These are phyloP conservation scores for Scutellaria barbata DNA, from an alignment of 257 asterid genomes.

Conservation along the genomic window DNA sequence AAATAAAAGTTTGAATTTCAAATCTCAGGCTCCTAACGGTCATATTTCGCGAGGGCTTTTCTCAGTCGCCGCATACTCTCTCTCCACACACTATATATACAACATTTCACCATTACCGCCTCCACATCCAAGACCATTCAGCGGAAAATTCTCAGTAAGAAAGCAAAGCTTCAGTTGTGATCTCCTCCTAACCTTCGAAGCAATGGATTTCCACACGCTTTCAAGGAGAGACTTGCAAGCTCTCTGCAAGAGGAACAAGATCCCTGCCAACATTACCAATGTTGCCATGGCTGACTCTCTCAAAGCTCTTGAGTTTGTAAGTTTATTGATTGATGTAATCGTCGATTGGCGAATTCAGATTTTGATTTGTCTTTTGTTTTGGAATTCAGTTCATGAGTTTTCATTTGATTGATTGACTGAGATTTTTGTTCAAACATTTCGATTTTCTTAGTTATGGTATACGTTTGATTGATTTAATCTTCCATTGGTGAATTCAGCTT, in stretches of 20 bases:
- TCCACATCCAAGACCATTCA: constrained; percentile 22
- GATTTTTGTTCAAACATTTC: not conserved
- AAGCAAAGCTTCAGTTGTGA: not conserved
- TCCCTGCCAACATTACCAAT: constrained; percentile 71
- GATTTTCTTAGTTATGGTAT: not conserved
- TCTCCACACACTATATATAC: constrained; percentile 32
- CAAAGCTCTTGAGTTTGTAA: constrained; percentile 58
- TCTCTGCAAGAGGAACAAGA: constrained; percentile 75
- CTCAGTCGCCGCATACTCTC: constrained; percentile 31
- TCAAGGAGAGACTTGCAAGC: constrained; percentile 74
- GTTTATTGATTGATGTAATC: constrained; percentile 18
- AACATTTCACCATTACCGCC: constrained; percentile 24
- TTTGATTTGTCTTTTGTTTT: not conserved
- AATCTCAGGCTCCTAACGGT: constrained; percentile 58
- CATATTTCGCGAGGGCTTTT: constrained; percentile 32
- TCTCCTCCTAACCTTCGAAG: not conserved
- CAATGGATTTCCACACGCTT: constrained; percentile 67
- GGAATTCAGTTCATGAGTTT: not conserved
- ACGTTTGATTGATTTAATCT: too few relatives aligned
- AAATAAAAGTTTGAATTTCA: constrained; percentile 44
- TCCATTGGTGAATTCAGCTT: too few relatives aligned
- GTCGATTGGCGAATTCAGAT: not conserved
- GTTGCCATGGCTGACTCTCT: constrained; percentile 72
- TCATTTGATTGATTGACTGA: not conserved
- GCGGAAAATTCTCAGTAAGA: not conserved